Evolutionary conservation across 2,329 filamentous ascomycete species (phyloP).

Genomic region (Xylaria polymorpha): DNA sequence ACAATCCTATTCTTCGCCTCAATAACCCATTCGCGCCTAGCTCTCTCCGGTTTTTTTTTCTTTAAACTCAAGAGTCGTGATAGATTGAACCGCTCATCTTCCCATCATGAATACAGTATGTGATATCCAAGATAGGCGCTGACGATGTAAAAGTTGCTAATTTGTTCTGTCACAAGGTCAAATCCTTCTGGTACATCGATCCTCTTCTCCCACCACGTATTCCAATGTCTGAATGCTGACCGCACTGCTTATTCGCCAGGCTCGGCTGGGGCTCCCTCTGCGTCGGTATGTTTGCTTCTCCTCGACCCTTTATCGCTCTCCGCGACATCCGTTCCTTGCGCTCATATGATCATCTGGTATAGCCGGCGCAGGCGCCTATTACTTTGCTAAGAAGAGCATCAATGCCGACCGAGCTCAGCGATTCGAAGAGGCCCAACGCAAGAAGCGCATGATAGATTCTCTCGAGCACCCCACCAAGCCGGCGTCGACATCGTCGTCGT

Average conservation of each 20-base stretch:
- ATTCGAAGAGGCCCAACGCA: conserved; percentile 73
- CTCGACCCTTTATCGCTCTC: background rate
- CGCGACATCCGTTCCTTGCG: conserved; percentile 12
- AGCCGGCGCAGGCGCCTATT: conserved; percentile 93
- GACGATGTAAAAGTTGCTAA: conserved; percentile 35
- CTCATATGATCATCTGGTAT: conserved; percentile 27
- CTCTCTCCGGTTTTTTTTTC: background rate
- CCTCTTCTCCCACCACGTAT: background rate
- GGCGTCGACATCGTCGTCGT: conserved; percentile 48
- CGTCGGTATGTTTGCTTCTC: conserved; percentile 68
- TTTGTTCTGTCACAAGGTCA: conserved; percentile 58
- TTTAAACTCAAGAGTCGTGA: background rate
- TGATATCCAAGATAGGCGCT: background rate
- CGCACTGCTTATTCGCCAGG: conserved; percentile 61
- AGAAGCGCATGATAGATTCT: conserved; percentile 69
- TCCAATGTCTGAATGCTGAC: conserved; percentile 19
- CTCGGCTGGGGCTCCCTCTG: conserved; percentile 92
- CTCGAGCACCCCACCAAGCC: conserved; percentile 61
- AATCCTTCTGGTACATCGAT: conserved; percentile 71
- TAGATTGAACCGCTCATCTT: background rate
- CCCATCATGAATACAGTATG: conserved; percentile 42
- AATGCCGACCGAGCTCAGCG: conserved; percentile 85
- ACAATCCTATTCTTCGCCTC: background rate
- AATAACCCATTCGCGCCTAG: background rate
- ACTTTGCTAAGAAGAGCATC: conserved; percentile 94